phyloP scores from a whole-genome alignment of 1,284 basidiomycete species.

The Agroathelia rolfsii region DNA sequence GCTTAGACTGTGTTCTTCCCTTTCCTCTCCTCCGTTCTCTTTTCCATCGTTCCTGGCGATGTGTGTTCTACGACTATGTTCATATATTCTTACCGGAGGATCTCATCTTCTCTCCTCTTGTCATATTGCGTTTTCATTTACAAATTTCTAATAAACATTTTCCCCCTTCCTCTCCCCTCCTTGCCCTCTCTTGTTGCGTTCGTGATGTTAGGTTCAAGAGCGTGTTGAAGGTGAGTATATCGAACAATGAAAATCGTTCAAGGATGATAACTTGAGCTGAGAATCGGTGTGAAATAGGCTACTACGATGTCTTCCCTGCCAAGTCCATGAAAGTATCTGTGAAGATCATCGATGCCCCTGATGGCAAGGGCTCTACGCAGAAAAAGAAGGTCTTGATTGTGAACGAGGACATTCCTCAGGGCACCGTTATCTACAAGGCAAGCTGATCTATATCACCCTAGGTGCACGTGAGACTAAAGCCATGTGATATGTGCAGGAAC shows the following conservation, averaged over 20 bases:
- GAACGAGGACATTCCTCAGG: conserved; percentile 56
- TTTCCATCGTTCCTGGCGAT: conserved; percentile 19
- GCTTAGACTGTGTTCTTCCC: conserved; percentile 26
- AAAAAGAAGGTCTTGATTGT: conserved; percentile 51
- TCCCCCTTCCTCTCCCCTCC: conserved; percentile 24
- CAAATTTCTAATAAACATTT: conserved; percentile 55
- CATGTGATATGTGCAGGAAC: conserved; percentile 38
- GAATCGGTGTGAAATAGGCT: conserved; percentile 38
- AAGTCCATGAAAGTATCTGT: conserved; percentile 59
- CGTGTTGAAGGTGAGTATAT: conserved; percentile 66
- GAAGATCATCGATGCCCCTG: conserved; percentile 30
- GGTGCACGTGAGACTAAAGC: no score
- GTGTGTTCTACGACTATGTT: conserved; percentile 24
- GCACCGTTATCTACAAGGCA: conserved; percentile 70
- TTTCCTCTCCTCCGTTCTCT: conserved; percentile 12
- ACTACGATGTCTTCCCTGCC: conserved; percentile 65
- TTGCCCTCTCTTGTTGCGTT: conserved; percentile 18
- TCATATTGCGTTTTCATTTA: conserved; percentile 17
- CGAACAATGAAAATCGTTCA: conserved; percentile 14
- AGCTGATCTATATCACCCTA: no score
- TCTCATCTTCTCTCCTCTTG: conserved; percentile 17
- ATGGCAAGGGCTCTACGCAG: conserved; percentile 22
- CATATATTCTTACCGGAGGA: conserved; percentile 20
- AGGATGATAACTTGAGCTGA: conserved; percentile 18
- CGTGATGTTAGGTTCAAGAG: conserved; percentile 41